Percentiles rank a stretch among this genome's conserved stretches.
Evolutionary conservation across 2,329 filamentous ascomycete species (phyloP).

Genomic region (Neonectria neomacrospora): DNA sequence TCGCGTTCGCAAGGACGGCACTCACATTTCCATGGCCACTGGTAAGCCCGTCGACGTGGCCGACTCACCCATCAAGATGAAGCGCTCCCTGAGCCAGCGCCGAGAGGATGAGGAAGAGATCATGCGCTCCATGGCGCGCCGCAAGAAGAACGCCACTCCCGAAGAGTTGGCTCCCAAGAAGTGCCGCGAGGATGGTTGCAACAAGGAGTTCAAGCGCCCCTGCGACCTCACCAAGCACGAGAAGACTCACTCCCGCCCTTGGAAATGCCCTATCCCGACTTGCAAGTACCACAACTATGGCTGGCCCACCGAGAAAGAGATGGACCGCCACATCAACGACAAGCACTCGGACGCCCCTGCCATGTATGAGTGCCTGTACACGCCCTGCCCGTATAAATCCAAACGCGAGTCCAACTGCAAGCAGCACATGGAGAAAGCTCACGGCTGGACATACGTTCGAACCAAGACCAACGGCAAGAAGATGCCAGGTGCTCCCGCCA

Average conservation of each 20-base stretch:
- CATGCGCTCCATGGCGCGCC: slow-evolving; percentile 91
- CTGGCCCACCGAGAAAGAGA: slow-evolving; percentile 98
- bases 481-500: slow-evolving; percentile 56
- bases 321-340: slow-evolving; percentile 95
- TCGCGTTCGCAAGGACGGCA: slow-evolving; percentile 81
- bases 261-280: slow-evolving; percentile 84
- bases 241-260: slow-evolving; percentile 96
- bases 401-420: slow-evolving; percentile 98
- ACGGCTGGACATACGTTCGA: slow-evolving; percentile 89
- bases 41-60: slow-evolving; percentile 70
- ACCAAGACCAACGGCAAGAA: slow-evolving; percentile 91
- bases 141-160: slow-evolving; percentile 90
- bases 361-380: slow-evolving; percentile 85
- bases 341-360: slow-evolving; percentile 86
- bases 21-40: slow-evolving; percentile 80
- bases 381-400: slow-evolving; percentile 90
- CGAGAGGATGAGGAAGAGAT: slow-evolving; percentile 84
- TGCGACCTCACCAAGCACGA: slow-evolving; percentile 98
- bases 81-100: slow-evolving; percentile 75
- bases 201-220: slow-evolving; percentile 94
- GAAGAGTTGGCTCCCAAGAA: slow-evolving; percentile 84
- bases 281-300: slow-evolving; percentile 94
- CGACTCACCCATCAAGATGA: slow-evolving; percentile 64
- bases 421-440: slow-evolving; percentile 98
- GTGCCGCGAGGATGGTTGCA: slow-evolving; percentile 80